A percentile compares a stretch with the other conserved stretches of the same genome.
These are phyloP conservation scores for Salix brachista DNA, from an alignment of 345 rosid genomes.

Conservation along the genomic window DNA sequence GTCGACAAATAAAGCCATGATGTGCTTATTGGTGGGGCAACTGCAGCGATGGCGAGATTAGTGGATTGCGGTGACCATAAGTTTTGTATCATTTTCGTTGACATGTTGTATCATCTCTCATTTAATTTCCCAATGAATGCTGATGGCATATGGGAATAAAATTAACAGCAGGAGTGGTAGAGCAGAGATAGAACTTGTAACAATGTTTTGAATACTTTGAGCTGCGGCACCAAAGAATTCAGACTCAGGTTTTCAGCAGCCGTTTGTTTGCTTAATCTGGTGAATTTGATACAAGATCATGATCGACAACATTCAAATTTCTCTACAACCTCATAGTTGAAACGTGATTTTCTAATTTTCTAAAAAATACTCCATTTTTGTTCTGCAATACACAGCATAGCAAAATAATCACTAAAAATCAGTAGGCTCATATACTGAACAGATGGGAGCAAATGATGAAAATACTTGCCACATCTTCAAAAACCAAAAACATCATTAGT, in stretches of 20 bases:
- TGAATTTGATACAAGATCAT: conserved; percentile 24
- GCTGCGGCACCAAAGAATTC: conserved; percentile 1
- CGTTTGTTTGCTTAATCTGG: conserved; percentile 4
- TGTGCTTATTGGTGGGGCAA: conserved; percentile 69
- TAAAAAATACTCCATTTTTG: no score
- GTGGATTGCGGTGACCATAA: conserved; percentile 31
- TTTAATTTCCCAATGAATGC: background rate
- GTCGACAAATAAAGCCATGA: conserved; percentile 44
- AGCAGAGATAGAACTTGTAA: conserved; percentile 8
- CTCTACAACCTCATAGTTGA: background rate
- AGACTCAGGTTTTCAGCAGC: conserved; percentile 6
- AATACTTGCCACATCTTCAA: no score
- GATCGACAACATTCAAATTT: background rate
- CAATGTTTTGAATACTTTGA: background rate
- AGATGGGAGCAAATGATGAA: no score
- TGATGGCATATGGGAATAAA: conserved; percentile 8
- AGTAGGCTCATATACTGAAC: fast-evolving
- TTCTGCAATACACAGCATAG: no score
- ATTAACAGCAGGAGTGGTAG: background rate
- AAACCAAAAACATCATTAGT: no score
- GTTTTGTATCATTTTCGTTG: background rate
- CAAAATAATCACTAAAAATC: no score
- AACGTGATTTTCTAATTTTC: no score
- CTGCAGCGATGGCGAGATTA: conserved; percentile 60
- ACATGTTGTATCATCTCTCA: background rate